Conservation (phyloP, 768 basidiomycete species). For the Mycena galericulata region DNA sequence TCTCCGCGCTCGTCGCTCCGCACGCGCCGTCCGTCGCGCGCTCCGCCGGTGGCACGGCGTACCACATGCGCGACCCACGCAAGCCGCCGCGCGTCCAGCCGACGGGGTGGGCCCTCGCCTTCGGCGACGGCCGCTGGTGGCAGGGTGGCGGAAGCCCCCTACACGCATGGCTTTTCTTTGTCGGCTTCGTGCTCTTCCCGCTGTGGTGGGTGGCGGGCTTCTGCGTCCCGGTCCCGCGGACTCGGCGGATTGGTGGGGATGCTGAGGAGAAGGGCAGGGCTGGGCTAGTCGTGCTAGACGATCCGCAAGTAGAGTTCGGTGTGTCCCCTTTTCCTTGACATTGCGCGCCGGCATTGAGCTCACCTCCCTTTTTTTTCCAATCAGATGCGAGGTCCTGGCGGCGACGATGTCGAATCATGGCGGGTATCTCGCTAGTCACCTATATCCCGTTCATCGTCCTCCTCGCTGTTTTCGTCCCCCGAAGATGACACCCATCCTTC, state of each 20-base stretch:
- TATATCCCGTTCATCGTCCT: constrained; percentile 85
- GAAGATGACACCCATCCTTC: neutral
- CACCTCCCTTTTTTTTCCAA: neutral
- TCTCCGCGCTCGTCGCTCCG: constrained; percentile 82
- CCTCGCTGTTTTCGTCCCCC: constrained; percentile 65
- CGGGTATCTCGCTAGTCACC: constrained; percentile 73
- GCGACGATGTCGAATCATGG: constrained; percentile 80
- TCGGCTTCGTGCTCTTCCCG: constrained; percentile 76
- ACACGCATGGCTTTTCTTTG: constrained; percentile 84
- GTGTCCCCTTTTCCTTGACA: constrained; percentile 41
- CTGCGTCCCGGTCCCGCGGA: constrained; percentile 64
- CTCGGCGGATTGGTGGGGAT: constrained; percentile 66
- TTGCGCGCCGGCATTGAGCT: constrained; percentile 4
- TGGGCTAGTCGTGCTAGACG: constrained; percentile 76
- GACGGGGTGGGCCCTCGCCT: constrained; percentile 73
- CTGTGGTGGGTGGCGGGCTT: constrained; percentile 73
- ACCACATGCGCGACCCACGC: constrained; percentile 84
- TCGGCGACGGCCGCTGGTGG: constrained; percentile 49
- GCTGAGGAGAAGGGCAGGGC: constrained; percentile 72
- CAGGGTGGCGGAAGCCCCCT: constrained; percentile 58
- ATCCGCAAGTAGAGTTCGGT: constrained; percentile 86
- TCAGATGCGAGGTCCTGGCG: constrained; percentile 85
- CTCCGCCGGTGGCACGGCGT: constrained; percentile 49
- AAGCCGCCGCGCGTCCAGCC: constrained; percentile 68
- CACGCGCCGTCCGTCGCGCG: constrained; percentile 78